phyloP scores from a whole-genome alignment of 2,329 filamentous ascomycete species.

The Diplodia scrobiculata region DNA sequence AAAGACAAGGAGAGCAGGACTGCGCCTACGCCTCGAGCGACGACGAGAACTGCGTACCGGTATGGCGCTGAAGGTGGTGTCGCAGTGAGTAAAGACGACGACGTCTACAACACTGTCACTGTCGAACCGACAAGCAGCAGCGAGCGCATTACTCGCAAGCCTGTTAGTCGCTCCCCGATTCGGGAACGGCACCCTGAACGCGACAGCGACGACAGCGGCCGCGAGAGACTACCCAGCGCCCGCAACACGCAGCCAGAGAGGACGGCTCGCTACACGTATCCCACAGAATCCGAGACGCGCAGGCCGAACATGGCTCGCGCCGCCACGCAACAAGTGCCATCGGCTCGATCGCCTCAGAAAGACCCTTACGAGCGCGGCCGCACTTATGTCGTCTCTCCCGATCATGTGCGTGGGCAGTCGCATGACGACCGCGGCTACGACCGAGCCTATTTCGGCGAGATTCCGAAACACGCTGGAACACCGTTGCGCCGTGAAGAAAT shows the following conservation, averaged over 20 bases:
- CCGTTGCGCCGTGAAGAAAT: constrained; percentile 32
- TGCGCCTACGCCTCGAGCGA: constrained; percentile 34
- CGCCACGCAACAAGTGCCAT: background rate
- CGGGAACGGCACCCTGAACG: background rate
- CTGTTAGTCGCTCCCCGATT: constrained; percentile 4
- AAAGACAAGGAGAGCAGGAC: constrained; percentile 35
- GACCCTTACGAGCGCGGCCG: constrained; percentile 9
- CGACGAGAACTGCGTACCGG: constrained; percentile 36
- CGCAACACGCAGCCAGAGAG: background rate
- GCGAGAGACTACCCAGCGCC: constrained; percentile 11
- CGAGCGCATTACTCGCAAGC: background rate
- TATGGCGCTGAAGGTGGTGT: constrained; percentile 36
- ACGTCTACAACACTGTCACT: constrained; percentile 39
- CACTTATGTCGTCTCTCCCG: constrained; percentile 20
- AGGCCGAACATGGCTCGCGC: constrained; percentile 8
- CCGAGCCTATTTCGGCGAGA: constrained; percentile 36
- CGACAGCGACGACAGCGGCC: constrained; percentile 14
- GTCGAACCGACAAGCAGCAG: constrained; percentile 37
- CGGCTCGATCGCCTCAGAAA: background rate
- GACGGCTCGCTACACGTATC: constrained; percentile 8
- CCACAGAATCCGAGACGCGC: background rate
- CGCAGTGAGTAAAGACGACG: background rate
- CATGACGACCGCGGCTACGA: constrained; percentile 28
- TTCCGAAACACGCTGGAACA: constrained; percentile 36
- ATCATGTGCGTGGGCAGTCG: background rate